These are phyloP conservation scores for Eremothecium gossypii DNA, from an alignment of 1,139 yeast genomes.

Conservation along the genomic window DNA sequence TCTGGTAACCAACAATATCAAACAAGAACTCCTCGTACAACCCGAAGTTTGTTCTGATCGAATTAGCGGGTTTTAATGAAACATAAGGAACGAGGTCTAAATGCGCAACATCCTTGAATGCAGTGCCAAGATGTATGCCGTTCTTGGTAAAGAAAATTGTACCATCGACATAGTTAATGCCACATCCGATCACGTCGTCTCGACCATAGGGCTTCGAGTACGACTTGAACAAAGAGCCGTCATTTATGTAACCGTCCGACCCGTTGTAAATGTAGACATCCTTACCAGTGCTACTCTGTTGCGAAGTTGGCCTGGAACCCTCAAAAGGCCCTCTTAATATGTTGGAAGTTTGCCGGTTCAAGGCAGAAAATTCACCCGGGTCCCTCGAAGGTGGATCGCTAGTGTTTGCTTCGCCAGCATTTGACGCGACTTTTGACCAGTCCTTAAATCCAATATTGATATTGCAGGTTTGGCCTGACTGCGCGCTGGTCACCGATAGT, in stretches of 20 bases:
- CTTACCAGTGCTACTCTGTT: conserved; percentile 10
- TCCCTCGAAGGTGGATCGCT: conserved; percentile 6
- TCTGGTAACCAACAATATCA: conserved; percentile 61
- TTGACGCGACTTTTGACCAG: conserved; percentile 7
- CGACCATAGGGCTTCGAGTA: conserved; percentile 42
- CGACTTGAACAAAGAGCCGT: conserved; percentile 30
- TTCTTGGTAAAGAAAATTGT: conserved; percentile 73
- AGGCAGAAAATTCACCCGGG: conserved; percentile 5
- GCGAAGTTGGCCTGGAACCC: conserved; percentile 5
- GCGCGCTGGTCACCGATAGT: conserved; percentile 28
- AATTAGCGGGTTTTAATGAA: conserved; percentile 41
- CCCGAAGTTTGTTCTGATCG: conserved; percentile 66
- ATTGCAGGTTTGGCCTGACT: conserved; percentile 34
- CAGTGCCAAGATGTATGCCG: conserved; percentile 54
- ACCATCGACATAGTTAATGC: conserved; percentile 59
- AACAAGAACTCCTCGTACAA: conserved; percentile 47
- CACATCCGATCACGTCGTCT: conserved; percentile 74
- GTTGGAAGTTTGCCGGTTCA: conserved; percentile 9
- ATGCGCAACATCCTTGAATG: conserved; percentile 38
- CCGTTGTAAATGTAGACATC: conserved; percentile 53
- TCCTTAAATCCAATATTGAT: conserved; percentile 36
- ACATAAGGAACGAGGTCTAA: conserved; percentile 39
- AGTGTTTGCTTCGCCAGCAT: conserved; percentile 16
- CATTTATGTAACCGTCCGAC: conserved; percentile 43
- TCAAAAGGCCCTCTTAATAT: conserved; percentile 9